Percentiles rank a stretch among this genome's conserved stretches.
Conservation (phyloP, 192 early-diverging fungal species). For the Coemansia sp. region DNA sequence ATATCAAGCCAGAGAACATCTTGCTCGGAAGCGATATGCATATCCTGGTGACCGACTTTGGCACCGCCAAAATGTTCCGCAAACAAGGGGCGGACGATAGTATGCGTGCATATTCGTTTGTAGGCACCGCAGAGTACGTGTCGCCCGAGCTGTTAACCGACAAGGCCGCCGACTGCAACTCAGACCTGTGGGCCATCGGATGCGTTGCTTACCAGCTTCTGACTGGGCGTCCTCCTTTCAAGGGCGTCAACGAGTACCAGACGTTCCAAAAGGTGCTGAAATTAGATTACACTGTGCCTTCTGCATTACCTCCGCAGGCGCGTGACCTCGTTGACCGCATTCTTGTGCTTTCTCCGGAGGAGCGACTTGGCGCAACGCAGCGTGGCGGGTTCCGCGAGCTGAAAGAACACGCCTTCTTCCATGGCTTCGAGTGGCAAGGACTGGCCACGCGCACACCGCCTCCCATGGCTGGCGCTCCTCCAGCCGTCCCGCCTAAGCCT, state of each 20-base stretch:
- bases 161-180: slow-evolving; percentile 74
- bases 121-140: slow-evolving; percentile 99
- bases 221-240: slow-evolving; percentile 89
- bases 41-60: slow-evolving; percentile 96
- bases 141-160: slow-evolving; percentile 94
- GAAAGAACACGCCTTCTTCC: slow-evolving; percentile 79
- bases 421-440: slow-evolving; percentile 70
- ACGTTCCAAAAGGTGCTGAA: slow-evolving; percentile 95
- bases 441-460: slow-evolving; percentile 45
- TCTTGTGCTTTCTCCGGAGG: slow-evolving; percentile 64
- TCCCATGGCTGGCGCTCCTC: slow-evolving; percentile 35
- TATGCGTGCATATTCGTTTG: slow-evolving; percentile 81
- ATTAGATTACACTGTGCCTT: slow-evolving; percentile 83
- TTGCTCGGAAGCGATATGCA: slow-evolving; percentile 87
- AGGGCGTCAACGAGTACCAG: slow-evolving; percentile 91
- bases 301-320: slow-evolving; percentile 65
- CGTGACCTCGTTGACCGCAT: slow-evolving; percentile 77
- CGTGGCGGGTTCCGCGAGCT: slow-evolving; percentile 60
- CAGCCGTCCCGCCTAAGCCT: slow-evolving; percentile 48
- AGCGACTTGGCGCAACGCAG: slow-evolving; percentile 63
- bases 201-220: slow-evolving; percentile 94
- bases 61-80: slow-evolving; percentile 68
- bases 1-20: slow-evolving; percentile 96
- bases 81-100: slow-evolving; percentile 11
- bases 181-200: slow-evolving; percentile 81